Evolutionary conservation across 2,329 filamentous ascomycete species (phyloP).

Genomic region (Aspergillus sp.): DNA sequence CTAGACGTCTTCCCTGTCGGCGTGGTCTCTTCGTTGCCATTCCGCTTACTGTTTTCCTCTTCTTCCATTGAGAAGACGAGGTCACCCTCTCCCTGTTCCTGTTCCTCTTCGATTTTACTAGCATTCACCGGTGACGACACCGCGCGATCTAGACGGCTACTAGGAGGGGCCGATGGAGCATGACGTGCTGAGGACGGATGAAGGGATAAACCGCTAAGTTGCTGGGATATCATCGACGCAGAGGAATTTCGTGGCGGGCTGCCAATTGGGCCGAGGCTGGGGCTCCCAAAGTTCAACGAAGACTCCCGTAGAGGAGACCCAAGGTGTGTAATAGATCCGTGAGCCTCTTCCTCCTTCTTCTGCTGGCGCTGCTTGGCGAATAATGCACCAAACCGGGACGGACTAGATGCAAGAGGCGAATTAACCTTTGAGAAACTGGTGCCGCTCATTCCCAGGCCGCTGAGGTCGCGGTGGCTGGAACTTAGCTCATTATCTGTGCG

Average conservation of each 20-base stretch:
- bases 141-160: constrained; percentile 43
- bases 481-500: constrained; percentile 55
- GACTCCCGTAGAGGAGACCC: constrained; percentile 67
- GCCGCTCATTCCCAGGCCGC: constrained; percentile 51
- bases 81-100: constrained; percentile 47
- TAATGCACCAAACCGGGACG: constrained; percentile 61
- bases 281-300: constrained; percentile 51
- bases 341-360: constrained; percentile 52
- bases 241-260: constrained; percentile 56
- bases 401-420: constrained; percentile 59
- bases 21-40: constrained; percentile 29
- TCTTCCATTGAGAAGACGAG: constrained; percentile 54
- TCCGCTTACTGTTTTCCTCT: constrained; percentile 48
- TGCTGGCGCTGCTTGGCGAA: constrained; percentile 56
- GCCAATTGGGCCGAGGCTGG: constrained; percentile 52
- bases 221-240: constrained; percentile 63
- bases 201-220: constrained; percentile 48
- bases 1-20: constrained; percentile 17
- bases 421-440: constrained; percentile 52
- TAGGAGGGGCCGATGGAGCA: constrained; percentile 30
- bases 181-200: constrained; percentile 43
- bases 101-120: constrained; percentile 50
- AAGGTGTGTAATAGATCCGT: constrained; percentile 57
- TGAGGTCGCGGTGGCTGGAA: constrained; percentile 49
- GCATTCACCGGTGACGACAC: constrained; percentile 47